These are phyloP conservation scores for Platanthera zijinensis DNA, from an alignment of 106 monocot species.

Conservation along the genomic window DNA sequence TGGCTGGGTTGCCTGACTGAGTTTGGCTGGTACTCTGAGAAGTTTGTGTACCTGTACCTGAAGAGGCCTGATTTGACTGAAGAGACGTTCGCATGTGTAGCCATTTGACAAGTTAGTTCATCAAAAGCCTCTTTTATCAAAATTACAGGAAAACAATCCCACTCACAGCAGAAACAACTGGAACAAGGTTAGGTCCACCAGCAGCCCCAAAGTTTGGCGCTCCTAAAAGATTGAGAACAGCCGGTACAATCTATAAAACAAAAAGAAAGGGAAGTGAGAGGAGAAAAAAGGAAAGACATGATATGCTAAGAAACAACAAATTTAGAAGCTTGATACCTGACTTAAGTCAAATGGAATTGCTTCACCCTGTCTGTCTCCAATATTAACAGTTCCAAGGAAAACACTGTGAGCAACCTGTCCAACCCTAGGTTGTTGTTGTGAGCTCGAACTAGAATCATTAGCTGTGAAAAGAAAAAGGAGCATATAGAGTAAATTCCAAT, in stretches of 20 bases:
- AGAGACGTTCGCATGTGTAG: not conserved
- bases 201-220: too few relatives aligned
- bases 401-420: constrained; percentile 57
- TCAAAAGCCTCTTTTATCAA: too few relatives aligned
- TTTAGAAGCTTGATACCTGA: not conserved
- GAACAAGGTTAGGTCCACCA: constrained; percentile 10
- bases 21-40: constrained; percentile 26
- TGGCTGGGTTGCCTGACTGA: constrained; percentile 22
- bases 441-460: not conserved
- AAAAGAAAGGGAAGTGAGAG: not conserved
- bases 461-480: not conserved
- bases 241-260: constrained; percentile 52
- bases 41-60: constrained; percentile 30
- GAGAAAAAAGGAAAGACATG: not conserved
- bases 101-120: too few relatives aligned
- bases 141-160: not conserved
- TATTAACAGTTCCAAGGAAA: constrained; percentile 51
- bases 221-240: constrained; percentile 56
- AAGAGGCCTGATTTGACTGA: constrained; percentile 29
- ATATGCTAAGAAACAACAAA: not conserved
- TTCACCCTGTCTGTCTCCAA: constrained; percentile 36
- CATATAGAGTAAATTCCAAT: not conserved
- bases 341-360: constrained; percentile 32
- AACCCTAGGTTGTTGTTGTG: not conserved
- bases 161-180: constrained; percentile 24